Conservation (phyloP, 2,329 filamentous ascomycete species). For the Colletotrichum simmondsii region DNA sequence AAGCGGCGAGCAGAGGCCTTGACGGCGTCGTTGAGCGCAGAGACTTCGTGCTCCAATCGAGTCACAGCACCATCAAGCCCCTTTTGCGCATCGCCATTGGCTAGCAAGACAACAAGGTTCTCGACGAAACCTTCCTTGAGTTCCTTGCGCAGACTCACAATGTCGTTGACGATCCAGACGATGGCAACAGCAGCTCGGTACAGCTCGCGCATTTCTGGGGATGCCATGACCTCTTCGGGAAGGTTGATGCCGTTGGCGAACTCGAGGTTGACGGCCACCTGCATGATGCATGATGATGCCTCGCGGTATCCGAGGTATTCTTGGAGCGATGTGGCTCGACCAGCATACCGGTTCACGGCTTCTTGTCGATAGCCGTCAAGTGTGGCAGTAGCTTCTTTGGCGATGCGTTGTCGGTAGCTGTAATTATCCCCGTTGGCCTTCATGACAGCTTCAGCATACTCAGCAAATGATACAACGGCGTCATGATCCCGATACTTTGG, state of each 20-base stretch:
- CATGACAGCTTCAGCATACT: constrained; percentile 1
- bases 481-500: constrained; percentile 12
- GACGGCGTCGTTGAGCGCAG: constrained; percentile 3
- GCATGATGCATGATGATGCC: constrained; percentile 23
- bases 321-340: not conserved
- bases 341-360: constrained; percentile 16
- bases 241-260: constrained; percentile 19
- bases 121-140: constrained; percentile 24
- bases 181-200: constrained; percentile 17
- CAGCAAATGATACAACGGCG: constrained; percentile 4
- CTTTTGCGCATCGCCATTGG: not conserved
- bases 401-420: constrained; percentile 7
- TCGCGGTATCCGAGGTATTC: constrained; percentile 18
- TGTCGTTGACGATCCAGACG: constrained; percentile 22
- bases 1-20: not conserved
- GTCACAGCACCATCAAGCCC: constrained; percentile 1
- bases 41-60: constrained; percentile 1
- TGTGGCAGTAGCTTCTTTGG: constrained; percentile 1
- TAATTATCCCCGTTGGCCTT: not conserved
- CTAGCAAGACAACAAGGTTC: constrained; percentile 21
- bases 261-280: constrained; percentile 16
- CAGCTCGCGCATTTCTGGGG: constrained; percentile 10
- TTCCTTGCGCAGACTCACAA: constrained; percentile 20
- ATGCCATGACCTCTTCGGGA: constrained; percentile 18
- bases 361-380: constrained; percentile 14